phyloP scores from a whole-genome alignment of 768 basidiomycete species.

The Tricholoma sp. region DNA sequence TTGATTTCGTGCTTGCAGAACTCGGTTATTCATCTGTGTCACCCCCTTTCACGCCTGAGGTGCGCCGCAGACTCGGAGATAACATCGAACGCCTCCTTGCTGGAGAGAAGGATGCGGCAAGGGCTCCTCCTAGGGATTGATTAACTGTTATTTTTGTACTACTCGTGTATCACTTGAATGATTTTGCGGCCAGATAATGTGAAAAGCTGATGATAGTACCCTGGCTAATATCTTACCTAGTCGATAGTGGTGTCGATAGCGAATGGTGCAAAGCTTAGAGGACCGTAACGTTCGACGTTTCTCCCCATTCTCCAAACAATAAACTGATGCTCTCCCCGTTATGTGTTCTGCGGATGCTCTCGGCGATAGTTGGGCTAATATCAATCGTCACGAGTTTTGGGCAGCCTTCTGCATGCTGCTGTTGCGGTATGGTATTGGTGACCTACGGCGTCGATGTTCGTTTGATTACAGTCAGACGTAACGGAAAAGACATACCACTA shows the following conservation, averaged over 20 bases:
- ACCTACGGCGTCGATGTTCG: conserved; percentile 45
- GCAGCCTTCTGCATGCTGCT: conserved; percentile 52
- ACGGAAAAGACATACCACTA: conserved; percentile 59
- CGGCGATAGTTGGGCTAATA: conserved; percentile 87
- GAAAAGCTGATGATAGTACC: not conserved
- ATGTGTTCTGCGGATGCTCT: conserved; percentile 92
- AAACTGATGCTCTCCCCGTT: conserved; percentile 91
- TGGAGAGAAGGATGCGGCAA: conserved; percentile 64
- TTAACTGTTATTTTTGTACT: not conserved
- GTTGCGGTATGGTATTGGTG: conserved; percentile 93
- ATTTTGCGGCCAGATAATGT: not conserved
- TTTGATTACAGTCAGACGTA: conserved; percentile 4
- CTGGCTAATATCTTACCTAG: not conserved
- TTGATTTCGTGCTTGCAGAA: conserved; percentile 30
- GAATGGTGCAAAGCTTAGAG: conserved; percentile 23
- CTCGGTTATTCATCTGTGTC: conserved; percentile 61
- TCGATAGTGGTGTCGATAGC: not conserved
- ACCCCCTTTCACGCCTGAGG: conserved; percentile 49
- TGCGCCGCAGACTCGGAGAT: conserved; percentile 54
- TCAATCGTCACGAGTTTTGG: conserved; percentile 87
- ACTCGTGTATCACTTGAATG: not conserved
- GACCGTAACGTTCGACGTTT: conserved; percentile 38
- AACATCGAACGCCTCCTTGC: conserved; percentile 55
- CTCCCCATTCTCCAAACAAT: conserved; percentile 81
- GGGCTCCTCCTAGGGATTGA: conserved; percentile 41